Evolutionary conservation across 2,329 filamentous ascomycete genomes (phyloP).

Genomic region (Saccharata proteae): DNA sequence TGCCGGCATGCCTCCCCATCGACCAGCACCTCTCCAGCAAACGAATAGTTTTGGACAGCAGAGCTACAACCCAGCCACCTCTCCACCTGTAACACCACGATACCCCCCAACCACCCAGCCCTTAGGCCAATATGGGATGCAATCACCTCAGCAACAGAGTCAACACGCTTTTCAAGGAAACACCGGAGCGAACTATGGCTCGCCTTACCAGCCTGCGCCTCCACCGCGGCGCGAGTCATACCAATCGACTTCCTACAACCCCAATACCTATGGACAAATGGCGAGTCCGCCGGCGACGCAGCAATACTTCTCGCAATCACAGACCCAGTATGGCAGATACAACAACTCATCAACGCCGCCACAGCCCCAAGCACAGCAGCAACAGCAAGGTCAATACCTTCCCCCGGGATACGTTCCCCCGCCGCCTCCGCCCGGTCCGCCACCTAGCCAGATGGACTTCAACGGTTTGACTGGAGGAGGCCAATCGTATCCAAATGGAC

Average conservation of each 20-base stretch:
- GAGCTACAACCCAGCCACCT: constrained; percentile 40
- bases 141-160: constrained; percentile 11
- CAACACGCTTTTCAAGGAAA: no score
- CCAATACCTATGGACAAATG: constrained; percentile 32
- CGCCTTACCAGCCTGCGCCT: constrained; percentile 9
- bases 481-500: constrained; percentile 32
- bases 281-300: constrained; percentile 49
- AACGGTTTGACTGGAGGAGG: constrained; percentile 19
- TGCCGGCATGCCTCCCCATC: no score
- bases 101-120: constrained; percentile 26
- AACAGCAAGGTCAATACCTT: constrained; percentile 33
- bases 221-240: constrained; percentile 24
- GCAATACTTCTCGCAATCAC: constrained; percentile 37
- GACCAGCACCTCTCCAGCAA: constrained; percentile 30
- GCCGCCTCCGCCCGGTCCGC: constrained; percentile 53
- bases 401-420: constrained; percentile 55
- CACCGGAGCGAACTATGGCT: constrained; percentile 10
- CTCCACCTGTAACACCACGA: constrained; percentile 34
- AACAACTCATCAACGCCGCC: constrained; percentile 46
- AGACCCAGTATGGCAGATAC: constrained; percentile 28
- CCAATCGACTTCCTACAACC: constrained; percentile 29
- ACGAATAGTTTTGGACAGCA: constrained; percentile 34
- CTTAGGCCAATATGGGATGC: constrained; percentile 14
- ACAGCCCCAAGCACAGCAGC: constrained; percentile 27
- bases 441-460: constrained; percentile 42